A percentile compares a stretch with the other conserved stretches of the same genome.
These are phyloP conservation scores for Trichoderma afroharzianum DNA, from an alignment of 2,329 filamentous ascomycete genomes.

Conservation along the genomic window DNA sequence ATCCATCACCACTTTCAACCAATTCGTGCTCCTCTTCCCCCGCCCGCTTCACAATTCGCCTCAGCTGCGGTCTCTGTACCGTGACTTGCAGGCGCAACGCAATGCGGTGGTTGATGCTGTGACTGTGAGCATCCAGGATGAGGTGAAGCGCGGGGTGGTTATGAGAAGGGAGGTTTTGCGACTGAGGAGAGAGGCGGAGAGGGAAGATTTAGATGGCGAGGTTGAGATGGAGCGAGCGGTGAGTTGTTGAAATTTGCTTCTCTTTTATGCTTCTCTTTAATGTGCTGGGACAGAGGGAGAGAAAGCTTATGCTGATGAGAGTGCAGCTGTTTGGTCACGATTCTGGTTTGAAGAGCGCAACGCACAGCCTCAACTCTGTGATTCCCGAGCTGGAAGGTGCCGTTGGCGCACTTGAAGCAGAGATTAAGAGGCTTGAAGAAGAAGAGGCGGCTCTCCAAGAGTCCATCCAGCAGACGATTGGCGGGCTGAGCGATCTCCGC, in stretches of 20 bases:
- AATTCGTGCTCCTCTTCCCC: slow-evolving; percentile 77
- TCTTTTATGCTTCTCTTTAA: neutral
- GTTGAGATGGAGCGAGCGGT: slow-evolving; percentile 60
- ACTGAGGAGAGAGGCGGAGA: slow-evolving; percentile 49
- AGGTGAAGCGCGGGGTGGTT: slow-evolving; percentile 57
- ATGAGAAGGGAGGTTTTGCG: slow-evolving; percentile 56
- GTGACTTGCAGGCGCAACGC: slow-evolving; percentile 73
- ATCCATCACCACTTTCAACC: slow-evolving; percentile 66
- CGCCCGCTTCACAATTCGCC: slow-evolving; percentile 61
- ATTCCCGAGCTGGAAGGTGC: slow-evolving; percentile 68
- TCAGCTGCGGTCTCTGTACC: slow-evolving; percentile 68
- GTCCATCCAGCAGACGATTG: slow-evolving; percentile 62
- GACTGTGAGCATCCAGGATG: slow-evolving; percentile 59
- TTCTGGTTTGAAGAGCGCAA: slow-evolving; percentile 42
- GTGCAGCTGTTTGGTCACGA: slow-evolving; percentile 55
- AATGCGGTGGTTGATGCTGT: slow-evolving; percentile 66
- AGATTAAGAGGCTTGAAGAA: slow-evolving; percentile 62
- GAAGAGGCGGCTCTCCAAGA: slow-evolving; percentile 60
- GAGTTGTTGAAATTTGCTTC: slow-evolving; percentile 25
- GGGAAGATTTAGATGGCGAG: slow-evolving; percentile 58
- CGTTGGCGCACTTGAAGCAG: slow-evolving; percentile 59
- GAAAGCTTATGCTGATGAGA: neutral
- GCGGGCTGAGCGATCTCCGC: slow-evolving; percentile 74
- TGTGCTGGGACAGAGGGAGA: too few species aligned
- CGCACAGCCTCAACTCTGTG: slow-evolving; percentile 62